Evolutionary conservation across 371 early-diverging fungal genomes (phyloP).

Genomic region (Catenaria anguillulae): DNA sequence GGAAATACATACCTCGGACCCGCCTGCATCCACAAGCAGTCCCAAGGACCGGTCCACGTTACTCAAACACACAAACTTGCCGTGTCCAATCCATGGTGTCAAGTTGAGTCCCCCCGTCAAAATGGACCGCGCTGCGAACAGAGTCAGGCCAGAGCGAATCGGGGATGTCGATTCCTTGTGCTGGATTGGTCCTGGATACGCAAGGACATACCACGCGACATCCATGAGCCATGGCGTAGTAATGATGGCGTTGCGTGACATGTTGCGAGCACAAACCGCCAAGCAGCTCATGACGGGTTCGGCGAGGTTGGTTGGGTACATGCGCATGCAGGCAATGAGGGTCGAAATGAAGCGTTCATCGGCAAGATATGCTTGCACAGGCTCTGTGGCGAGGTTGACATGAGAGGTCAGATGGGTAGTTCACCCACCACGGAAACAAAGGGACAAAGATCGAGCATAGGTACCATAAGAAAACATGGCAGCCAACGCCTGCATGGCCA

Average conservation of each 20-base stretch:
- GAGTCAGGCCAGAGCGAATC: background rate
- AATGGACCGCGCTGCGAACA: background rate
- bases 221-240: background rate
- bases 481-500: background rate
- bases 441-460: too few species aligned
- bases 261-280: background rate
- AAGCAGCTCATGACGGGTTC: background rate
- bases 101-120: background rate
- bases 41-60: background rate
- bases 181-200: too few species aligned
- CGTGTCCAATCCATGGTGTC: background rate
- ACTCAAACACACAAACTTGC: background rate
- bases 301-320: background rate
- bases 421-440: too few species aligned
- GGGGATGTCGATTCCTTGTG: background rate
- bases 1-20: background rate
- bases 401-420: too few species aligned
- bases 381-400: too few species aligned
- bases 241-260: background rate
- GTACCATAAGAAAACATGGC: background rate
- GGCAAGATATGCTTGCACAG: background rate
- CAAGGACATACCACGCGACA: background rate
- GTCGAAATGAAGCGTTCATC: background rate
- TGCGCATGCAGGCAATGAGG: background rate
- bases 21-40: background rate